Conservation (phyloP, 495 filamentous ascomycete genomes). For the Penicillium lagena region DNA sequence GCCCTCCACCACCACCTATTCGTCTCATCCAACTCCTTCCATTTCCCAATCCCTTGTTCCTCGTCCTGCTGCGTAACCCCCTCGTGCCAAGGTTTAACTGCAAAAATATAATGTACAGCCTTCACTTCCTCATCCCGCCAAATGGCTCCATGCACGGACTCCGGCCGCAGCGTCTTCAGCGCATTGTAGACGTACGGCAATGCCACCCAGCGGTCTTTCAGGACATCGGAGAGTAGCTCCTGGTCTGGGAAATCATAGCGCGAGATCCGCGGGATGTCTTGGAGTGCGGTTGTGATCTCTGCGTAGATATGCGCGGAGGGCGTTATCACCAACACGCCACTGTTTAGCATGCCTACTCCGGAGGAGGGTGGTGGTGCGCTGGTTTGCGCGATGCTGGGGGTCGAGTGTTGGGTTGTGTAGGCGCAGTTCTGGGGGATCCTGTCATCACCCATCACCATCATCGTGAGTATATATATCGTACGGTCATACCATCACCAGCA, state of each 20-base stretch:
- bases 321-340: conserved; percentile 65
- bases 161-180: conserved; percentile 65
- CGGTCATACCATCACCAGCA: neutral
- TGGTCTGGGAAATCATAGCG: conserved; percentile 71
- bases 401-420: conserved; percentile 61
- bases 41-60: conserved; percentile 23
- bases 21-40: conserved; percentile 6
- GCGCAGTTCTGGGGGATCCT: conserved; percentile 66
- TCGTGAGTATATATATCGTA: neutral
- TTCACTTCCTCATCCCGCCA: conserved; percentile 70
- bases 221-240: conserved; percentile 59
- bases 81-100: conserved; percentile 75
- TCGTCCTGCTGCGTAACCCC: conserved; percentile 16
- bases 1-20: conserved; percentile 61
- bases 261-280: conserved; percentile 30
- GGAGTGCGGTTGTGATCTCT: conserved; percentile 34
- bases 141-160: conserved; percentile 59
- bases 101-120: conserved; percentile 72
- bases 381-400: conserved; percentile 47
- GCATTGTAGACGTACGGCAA: conserved; percentile 77
- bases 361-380: conserved; percentile 41
- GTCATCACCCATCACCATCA: neutral
- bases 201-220: conserved; percentile 59
- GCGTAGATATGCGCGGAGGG: conserved; percentile 51
- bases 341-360: conserved; percentile 62